These are phyloP conservation scores for Phytophthora aleatoria DNA, from an alignment of 352 stramenopile species.

Conservation along the genomic window DNA sequence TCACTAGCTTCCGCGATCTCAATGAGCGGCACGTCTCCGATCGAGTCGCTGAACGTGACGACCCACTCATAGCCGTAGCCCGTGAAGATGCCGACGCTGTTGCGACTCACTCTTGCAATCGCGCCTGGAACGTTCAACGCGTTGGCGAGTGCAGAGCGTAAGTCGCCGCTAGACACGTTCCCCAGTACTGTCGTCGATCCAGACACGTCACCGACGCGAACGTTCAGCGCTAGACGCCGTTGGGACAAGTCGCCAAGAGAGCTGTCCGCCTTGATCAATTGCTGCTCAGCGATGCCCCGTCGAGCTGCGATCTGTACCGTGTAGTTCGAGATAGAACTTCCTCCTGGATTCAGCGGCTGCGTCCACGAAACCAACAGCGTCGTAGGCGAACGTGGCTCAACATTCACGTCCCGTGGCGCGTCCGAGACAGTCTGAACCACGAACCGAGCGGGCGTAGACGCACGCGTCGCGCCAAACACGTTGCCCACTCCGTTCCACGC, in stretches of 20 bases:
- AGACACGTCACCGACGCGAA: constrained; percentile 28
- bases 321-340: constrained; percentile 49
- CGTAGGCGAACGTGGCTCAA: constrained; percentile 42
- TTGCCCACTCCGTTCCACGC: constrained; percentile 93
- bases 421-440: constrained; percentile 44
- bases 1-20: constrained; percentile 21
- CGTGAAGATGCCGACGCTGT: constrained; percentile 44
- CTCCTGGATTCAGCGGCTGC: constrained; percentile 56
- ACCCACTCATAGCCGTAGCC: constrained; percentile 76
- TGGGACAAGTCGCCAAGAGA: constrained; percentile 35
- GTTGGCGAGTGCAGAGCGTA: constrained; percentile 30
- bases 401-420: constrained; percentile 48
- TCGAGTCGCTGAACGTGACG: constrained; percentile 60
- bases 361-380: constrained; percentile 58
- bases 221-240: constrained; percentile 18
- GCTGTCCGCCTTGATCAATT: constrained; percentile 52
- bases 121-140: constrained; percentile 19
- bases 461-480: constrained; percentile 78
- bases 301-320: constrained; percentile 66
- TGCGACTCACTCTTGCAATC: constrained; percentile 41
- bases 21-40: constrained; percentile 58
- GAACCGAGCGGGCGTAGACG: constrained; percentile 78
- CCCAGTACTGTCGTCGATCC: constrained; percentile 35
- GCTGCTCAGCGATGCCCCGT: constrained; percentile 62
- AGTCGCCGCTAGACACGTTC: constrained; percentile 43